Evolutionary conservation across 176 grass and related monocot genomes (phyloP).

Genomic region (Triticum timopheevii): DNA sequence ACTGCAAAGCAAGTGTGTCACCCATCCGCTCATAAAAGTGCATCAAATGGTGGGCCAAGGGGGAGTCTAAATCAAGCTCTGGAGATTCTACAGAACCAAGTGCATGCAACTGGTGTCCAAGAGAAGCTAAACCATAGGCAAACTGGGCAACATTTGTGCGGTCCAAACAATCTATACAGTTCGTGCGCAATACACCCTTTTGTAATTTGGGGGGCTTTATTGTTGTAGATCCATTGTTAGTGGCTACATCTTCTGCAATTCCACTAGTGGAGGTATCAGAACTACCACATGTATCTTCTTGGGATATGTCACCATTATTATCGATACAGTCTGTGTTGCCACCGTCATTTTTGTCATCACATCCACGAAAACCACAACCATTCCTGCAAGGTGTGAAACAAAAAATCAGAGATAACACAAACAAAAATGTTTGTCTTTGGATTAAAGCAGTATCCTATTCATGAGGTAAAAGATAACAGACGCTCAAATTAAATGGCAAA

Average conservation of each 20-base stretch:
- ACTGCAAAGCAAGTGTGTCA: conserved; percentile 93
- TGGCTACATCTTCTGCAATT: conserved; percentile 52
- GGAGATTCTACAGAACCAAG: conserved; percentile 54
- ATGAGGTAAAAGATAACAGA: conserved; percentile 8
- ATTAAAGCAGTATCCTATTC: neutral
- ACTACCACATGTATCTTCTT: conserved; percentile 58
- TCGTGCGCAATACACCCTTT: conserved; percentile 82
- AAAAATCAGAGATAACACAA: conserved; percentile 19
- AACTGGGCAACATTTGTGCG: conserved; percentile 98
- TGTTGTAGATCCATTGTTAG: conserved; percentile 32
- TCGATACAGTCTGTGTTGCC: conserved; percentile 45
- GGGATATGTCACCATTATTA: conserved; percentile 48
- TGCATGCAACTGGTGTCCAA: conserved; percentile 83
- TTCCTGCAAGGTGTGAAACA: conserved; percentile 36
- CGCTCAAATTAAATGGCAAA: conserved; percentile 11
- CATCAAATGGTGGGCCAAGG: conserved; percentile 82
- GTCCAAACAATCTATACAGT: conserved; percentile 99
- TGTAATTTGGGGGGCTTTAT: conserved; percentile 65
- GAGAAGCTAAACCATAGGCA: conserved; percentile 87
- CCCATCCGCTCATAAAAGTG: conserved; percentile 91
- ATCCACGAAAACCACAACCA: conserved; percentile 21
- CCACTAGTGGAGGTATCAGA: conserved; percentile 49
- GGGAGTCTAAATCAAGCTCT: conserved; percentile 66
- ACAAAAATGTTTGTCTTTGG: neutral
- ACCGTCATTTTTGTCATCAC: conserved; percentile 29